phyloP scores from a whole-genome alignment of 2,329 filamentous ascomycete genomes.

The Apiospora malaysiana region DNA sequence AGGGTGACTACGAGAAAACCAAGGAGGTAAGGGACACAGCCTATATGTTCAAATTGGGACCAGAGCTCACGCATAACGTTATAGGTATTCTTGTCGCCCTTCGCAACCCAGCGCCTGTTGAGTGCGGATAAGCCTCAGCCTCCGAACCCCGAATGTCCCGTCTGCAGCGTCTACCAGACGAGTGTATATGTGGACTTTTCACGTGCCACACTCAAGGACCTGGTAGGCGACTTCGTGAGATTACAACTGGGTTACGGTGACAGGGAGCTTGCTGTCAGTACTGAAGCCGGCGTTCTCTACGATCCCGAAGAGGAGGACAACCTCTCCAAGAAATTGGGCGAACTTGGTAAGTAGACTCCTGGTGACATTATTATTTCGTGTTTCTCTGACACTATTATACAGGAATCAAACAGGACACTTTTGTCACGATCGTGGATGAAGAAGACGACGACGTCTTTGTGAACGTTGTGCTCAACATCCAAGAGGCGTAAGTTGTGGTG shows the following conservation, averaged over 20 bases:
- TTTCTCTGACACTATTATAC: neutral
- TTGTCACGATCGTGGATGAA: conserved; percentile 85
- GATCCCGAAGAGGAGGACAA: conserved; percentile 91
- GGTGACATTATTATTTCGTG: neutral
- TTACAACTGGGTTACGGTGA: conserved; percentile 76
- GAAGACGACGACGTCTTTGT: conserved; percentile 77
- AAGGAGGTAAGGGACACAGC: conserved; percentile 65
- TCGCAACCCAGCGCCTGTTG: conserved; percentile 62
- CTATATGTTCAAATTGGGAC: neutral
- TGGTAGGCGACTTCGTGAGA: conserved; percentile 78
- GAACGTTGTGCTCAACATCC: conserved; percentile 77
- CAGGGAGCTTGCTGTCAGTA: conserved; percentile 78
- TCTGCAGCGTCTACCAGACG: conserved; percentile 78
- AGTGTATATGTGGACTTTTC: conserved; percentile 71
- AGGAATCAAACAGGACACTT: conserved; percentile 74
- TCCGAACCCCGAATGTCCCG: conserved; percentile 82
- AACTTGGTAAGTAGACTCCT: conserved; percentile 63
- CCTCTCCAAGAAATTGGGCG: conserved; percentile 75
- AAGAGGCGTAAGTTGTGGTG: conserved; percentile 58
- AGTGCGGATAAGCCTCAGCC: conserved; percentile 60
- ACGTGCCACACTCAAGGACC: conserved; percentile 75
- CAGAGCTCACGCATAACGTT: neutral
- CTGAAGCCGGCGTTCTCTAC: conserved; percentile 79
- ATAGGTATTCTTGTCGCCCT: conserved; percentile 79
- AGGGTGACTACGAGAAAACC: conserved; percentile 70